These are phyloP conservation scores for Boletus sp. DNA, from an alignment of 768 basidiomycete species.

Conservation along the genomic window DNA sequence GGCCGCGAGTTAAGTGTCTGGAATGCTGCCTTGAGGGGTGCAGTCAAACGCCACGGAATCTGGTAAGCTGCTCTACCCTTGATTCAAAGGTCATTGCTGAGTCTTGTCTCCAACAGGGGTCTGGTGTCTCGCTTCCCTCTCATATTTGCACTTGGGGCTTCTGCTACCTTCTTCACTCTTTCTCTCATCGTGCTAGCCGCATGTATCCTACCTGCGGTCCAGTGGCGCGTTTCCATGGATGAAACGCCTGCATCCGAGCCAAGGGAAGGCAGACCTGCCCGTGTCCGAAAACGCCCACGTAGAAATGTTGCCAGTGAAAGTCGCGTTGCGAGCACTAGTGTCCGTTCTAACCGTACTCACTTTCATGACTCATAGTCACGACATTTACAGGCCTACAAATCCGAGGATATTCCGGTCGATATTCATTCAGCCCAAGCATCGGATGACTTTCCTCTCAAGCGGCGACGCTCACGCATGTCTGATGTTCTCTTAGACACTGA, in stretches of 20 bases:
- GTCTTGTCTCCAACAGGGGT: conserved; percentile 44
- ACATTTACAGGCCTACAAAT: conserved; percentile 24
- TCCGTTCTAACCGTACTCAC: conserved; percentile 13
- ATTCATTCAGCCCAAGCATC: conserved; percentile 31
- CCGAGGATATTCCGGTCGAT: conserved; percentile 27
- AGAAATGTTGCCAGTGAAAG: conserved; percentile 20
- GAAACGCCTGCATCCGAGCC: conserved; percentile 8
- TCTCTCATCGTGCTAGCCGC: conserved; percentile 45
- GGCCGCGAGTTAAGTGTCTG: conserved; percentile 72
- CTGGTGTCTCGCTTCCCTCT: conserved; percentile 70
- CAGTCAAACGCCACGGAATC: conserved; percentile 64
- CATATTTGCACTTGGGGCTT: conserved; percentile 46
- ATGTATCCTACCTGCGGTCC: conserved; percentile 51
- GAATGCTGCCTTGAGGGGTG: conserved; percentile 59
- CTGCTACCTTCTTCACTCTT: conserved; percentile 47
- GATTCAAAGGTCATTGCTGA: background rate
- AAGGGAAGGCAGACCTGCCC: conserved; percentile 24
- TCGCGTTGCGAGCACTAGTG: conserved; percentile 18
- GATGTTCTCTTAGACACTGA: conserved; percentile 32
- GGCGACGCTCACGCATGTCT: conserved; percentile 44
- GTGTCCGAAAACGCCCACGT: conserved; percentile 30
- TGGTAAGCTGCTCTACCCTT: conserved; percentile 46
- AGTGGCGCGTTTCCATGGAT: conserved; percentile 23
- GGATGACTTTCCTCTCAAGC: conserved; percentile 38
- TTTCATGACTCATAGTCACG: conserved; percentile 7